Evolutionary conservation across 305 asterid species (phyloP), one percentile per base, ranked within the genome.

Genomic region (Plantago rigida): DNA sequence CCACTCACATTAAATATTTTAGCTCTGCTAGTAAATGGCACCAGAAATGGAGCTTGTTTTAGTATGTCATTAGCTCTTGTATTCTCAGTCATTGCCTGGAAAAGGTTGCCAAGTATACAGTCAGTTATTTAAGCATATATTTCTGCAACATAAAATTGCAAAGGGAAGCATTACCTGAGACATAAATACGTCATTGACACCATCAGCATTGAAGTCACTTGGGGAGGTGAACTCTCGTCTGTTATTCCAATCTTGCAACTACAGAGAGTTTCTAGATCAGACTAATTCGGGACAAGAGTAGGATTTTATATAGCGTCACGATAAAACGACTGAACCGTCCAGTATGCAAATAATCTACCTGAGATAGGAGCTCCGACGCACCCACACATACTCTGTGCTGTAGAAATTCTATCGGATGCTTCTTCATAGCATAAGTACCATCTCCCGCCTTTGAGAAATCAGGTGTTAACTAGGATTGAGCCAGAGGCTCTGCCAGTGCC

Each of bases 211-310:
- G 74, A 93, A 93, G 71, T 89, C 96, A 73, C 80, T 81, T 15
- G 97, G 95, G 73, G 84, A 70, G 60, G 91, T 80, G 74, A 93
- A 93, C 63, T 93, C 91, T 31, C 90, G 79, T 76, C 99, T 82
- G 77, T 87, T 89, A 69, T 93, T 93, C 99, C 99, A 93, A 71
- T 89, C 96, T 87, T 93, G 97, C 81, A 93, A 76, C 99, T 92
- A 70, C 51, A 81, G 44, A 71, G 49, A 65, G 63, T 70, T 74
- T 69, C 55, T 13, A 54, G 34, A 75, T 81, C 68, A 82, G 81
- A 62, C 44, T 61, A 58, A 69, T 39, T 52, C 24, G 56, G 64
- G 70, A 34, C 45, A 52, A 57, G 64, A 63, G 62, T 4, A 34
- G 57, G 15, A 36, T 36, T 36, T 2, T 36, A 36, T 4, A 36